Percentiles rank a stretch among this genome's conserved stretches.
phyloP scores from a whole-genome alignment of 1,284 basidiomycete genomes.

The Prillingera fragicola region DNA sequence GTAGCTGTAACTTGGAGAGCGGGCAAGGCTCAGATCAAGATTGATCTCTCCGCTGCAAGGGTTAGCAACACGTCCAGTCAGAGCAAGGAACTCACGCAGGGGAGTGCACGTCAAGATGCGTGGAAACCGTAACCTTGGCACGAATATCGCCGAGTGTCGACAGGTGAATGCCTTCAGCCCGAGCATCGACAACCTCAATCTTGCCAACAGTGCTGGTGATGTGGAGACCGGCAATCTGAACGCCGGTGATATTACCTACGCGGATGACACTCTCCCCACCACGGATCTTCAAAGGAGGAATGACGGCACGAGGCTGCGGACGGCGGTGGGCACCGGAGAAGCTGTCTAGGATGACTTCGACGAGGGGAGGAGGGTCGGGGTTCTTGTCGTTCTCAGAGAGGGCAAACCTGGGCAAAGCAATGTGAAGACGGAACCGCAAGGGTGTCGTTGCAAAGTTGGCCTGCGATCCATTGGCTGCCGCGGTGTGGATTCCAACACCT shows the following conservation, averaged over 20 bases:
- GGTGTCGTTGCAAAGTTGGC: background rate
- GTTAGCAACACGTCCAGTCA: background rate
- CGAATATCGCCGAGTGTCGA: conserved; percentile 3
- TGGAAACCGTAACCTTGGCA: conserved; percentile 3
- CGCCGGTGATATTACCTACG: conserved; percentile 5
- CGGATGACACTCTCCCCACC: conserved; percentile 1
- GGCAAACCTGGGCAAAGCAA: conserved; percentile 7
- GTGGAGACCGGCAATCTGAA: conserved; percentile 1
- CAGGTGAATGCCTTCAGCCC: conserved; percentile 7
- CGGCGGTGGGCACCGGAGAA: background rate
- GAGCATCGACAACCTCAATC: conserved; percentile 4
- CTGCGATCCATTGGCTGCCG: background rate
- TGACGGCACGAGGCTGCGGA: background rate
- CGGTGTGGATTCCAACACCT: no score
- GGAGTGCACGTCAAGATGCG: conserved; percentile 1
- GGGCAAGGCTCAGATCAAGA: conserved; percentile 6
- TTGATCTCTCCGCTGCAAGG: conserved; percentile 15
- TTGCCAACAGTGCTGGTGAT: conserved; percentile 5
- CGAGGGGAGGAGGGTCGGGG: background rate
- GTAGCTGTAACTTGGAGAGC: background rate
- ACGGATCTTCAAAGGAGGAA: conserved; percentile 9
- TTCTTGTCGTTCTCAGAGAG: no score
- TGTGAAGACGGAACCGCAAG: conserved; percentile 14
- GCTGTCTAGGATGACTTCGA: background rate
- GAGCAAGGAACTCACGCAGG: background rate